Evolutionary conservation across 2,329 filamentous ascomycete genomes (phyloP).

Genomic region (Escovopsis weberi): DNA sequence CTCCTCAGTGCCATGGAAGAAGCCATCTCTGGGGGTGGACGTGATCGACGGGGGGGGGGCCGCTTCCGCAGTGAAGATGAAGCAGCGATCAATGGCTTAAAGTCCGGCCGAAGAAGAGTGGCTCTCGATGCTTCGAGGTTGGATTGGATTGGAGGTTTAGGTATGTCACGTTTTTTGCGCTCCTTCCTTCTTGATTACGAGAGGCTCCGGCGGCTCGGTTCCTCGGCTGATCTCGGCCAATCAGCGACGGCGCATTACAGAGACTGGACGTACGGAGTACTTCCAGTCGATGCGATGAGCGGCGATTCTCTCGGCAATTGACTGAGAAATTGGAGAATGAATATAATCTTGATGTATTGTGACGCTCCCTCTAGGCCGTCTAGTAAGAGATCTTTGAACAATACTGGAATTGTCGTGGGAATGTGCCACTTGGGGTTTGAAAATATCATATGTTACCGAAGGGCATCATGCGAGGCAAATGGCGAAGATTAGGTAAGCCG

Average conservation of each 20-base stretch:
- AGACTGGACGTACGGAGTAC: not conserved
- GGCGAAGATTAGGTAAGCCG: too few relatives aligned
- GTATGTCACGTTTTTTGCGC: conserved; percentile 6
- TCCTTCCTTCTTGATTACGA: not conserved
- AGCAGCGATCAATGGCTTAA: conserved; percentile 14
- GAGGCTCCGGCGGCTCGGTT: conserved; percentile 4
- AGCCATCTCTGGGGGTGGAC: conserved; percentile 32
- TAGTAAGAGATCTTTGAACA: too few relatives aligned
- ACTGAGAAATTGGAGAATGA: too few relatives aligned
- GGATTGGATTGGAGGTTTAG: not conserved
- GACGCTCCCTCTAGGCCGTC: too few relatives aligned
- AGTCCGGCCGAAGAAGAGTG: conserved; percentile 1
- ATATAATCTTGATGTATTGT: too few relatives aligned
- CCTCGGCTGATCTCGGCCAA: conserved; percentile 7
- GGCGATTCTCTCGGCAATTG: too few relatives aligned
- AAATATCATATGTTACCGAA: too few relatives aligned
- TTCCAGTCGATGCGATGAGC: too few relatives aligned
- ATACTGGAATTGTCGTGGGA: too few relatives aligned
- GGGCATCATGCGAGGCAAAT: too few relatives aligned
- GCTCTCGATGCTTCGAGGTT: conserved; percentile 3
- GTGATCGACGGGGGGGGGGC: conserved; percentile 5
- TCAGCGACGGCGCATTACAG: conserved; percentile 4
- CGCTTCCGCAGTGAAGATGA: conserved; percentile 13
- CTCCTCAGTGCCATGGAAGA: conserved; percentile 52
- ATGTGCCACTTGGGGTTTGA: too few relatives aligned